Percentiles rank a stretch among this genome's conserved stretches.
Evolutionary conservation across 352 stramenopile genomes (phyloP).

Genomic region (Pythium periplocum): DNA sequence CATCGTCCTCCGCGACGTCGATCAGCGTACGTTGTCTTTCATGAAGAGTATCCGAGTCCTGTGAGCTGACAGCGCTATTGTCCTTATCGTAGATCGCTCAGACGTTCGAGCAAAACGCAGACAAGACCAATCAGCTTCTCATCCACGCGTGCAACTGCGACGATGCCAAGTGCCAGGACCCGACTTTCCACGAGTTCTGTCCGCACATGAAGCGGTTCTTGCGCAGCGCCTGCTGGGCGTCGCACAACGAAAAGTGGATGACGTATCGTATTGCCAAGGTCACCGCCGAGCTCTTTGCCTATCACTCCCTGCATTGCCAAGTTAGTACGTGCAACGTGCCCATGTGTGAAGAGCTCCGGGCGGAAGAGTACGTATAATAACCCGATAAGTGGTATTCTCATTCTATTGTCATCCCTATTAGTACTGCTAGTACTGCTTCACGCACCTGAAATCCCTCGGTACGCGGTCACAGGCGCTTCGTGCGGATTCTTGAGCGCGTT

Average conservation of each 20-base stretch:
- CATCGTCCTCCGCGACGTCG: conserved; percentile 2
- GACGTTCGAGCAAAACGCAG: conserved; percentile 29
- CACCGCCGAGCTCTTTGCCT: conserved; percentile 47
- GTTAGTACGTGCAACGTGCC: conserved; percentile 17
- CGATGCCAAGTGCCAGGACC: conserved; percentile 28
- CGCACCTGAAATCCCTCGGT: no score
- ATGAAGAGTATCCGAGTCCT: not conserved
- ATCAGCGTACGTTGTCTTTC: conserved; percentile 9
- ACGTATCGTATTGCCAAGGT: conserved; percentile 35
- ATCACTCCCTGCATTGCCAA: conserved; percentile 40
- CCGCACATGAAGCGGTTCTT: conserved; percentile 63
- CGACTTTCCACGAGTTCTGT: conserved; percentile 38
- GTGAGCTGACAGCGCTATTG: not conserved
- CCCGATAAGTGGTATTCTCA: no score
- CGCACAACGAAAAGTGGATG: conserved; percentile 51
- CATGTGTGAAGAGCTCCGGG: conserved; percentile 19
- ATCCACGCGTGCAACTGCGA: conserved; percentile 61
- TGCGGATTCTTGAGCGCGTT: no score
- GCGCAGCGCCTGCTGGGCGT: conserved; percentile 61
- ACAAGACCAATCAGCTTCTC: conserved; percentile 46
- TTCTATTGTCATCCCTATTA: no score
- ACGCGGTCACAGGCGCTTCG: no score
- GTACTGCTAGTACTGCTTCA: no score
- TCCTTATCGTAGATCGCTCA: conserved; percentile 30
- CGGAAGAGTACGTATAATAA: conserved; percentile 21